Evolutionary conservation across 73 alveolate genomes (phyloP).

Genomic region (Durusdinium trenchii): DNA sequence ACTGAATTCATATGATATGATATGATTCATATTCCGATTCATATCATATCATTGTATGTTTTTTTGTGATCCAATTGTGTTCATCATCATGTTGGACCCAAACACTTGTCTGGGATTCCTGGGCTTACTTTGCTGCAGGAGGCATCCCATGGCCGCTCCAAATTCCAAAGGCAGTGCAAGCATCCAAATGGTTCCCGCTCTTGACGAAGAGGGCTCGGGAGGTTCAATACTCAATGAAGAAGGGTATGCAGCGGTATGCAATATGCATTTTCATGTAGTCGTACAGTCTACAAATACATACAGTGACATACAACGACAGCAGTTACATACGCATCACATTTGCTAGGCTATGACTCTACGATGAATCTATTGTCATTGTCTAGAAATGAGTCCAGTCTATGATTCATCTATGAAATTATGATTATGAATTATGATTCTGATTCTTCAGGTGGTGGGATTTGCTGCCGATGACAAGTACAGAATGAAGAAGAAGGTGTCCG

Average conservation of each 20-base stretch:
- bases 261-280: background rate
- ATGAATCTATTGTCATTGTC: background rate
- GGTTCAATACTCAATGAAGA: background rate
- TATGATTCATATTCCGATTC: no score
- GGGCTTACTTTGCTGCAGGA: background rate
- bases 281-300: background rate
- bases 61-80: no score
- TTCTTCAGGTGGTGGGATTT: background rate
- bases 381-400: no score
- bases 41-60: no score
- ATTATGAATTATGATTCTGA: no score
- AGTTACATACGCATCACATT: background rate
- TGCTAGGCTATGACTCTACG: background rate
- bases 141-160: background rate
- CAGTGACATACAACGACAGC: background rate
- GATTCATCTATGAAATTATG: no score
- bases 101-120: background rate
- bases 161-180: background rate
- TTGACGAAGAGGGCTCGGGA: no score
- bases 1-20: no score
- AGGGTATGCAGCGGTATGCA: background rate
- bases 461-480: background rate
- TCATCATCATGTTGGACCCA: no score
- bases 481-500: no score
- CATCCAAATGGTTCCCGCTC: background rate